Conservation (phyloP, 2,329 filamentous ascomycete species). For the Epicoccum sorghinum region DNA sequence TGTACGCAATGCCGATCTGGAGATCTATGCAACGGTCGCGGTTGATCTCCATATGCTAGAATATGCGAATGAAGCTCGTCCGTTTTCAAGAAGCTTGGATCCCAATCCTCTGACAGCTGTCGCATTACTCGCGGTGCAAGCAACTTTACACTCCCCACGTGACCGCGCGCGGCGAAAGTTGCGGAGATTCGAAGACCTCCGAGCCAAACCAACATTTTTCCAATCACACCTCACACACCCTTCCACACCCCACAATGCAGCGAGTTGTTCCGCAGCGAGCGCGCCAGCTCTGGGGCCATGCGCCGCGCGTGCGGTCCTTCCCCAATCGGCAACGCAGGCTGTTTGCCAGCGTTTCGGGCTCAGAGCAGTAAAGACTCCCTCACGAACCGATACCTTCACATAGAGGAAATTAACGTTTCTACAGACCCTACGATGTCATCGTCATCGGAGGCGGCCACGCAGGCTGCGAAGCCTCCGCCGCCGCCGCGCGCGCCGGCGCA, state of each 20-base stretch:
- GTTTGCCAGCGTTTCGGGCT: constrained; percentile 54
- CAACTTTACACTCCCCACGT: constrained; percentile 18
- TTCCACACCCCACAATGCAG: constrained; percentile 26
- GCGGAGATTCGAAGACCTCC: constrained; percentile 29
- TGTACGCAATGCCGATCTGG: not conserved
- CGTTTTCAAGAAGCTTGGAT: too few species aligned
- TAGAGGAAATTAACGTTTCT: constrained; percentile 19
- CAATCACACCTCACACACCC: constrained; percentile 5
- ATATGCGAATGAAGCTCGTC: too few species aligned
- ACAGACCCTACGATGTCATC: constrained; percentile 83
- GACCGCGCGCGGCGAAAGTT: constrained; percentile 22
- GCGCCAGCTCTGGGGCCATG: constrained; percentile 55
- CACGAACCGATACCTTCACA: not conserved
- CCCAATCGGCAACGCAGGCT: constrained; percentile 40
- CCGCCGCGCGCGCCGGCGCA: constrained; percentile 86
- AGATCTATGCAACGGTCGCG: too few species aligned
- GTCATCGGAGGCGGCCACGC: constrained; percentile 97
- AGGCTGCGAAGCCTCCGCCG: constrained; percentile 90
- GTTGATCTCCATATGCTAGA: not conserved
- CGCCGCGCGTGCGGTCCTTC: constrained; percentile 53
- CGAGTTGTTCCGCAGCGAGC: constrained; percentile 36
- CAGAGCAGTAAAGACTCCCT: constrained; percentile 29
- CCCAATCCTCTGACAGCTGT: not conserved
- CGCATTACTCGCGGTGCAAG: constrained; percentile 11
- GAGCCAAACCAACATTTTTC: constrained; percentile 26